phyloP scores from a whole-genome alignment of 345 rosid species.

The Eucalyptus brandiana region DNA sequence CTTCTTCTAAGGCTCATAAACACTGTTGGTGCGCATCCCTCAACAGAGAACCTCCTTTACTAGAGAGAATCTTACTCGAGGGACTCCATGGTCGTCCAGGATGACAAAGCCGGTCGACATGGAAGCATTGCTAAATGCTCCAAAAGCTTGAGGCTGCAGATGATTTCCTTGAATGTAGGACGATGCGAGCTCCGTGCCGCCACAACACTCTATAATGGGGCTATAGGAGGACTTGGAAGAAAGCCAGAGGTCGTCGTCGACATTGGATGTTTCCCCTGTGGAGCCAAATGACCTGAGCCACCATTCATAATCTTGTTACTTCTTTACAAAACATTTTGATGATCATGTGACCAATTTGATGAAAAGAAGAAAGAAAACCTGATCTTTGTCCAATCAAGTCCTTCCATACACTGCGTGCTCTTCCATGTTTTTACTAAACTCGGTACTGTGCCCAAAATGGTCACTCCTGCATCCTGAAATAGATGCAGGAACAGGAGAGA shows the following conservation, averaged over 20 bases:
- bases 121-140: slow-evolving; percentile 65
- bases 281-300: slow-evolving; percentile 40
- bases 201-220: slow-evolving; percentile 75
- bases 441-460: slow-evolving; percentile 81
- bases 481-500: background rate
- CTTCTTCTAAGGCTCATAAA: background rate
- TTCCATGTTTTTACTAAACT: slow-evolving; percentile 87
- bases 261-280: slow-evolving; percentile 81
- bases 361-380: slow-evolving; percentile 18
- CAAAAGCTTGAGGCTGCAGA: slow-evolving; percentile 87
- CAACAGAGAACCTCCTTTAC: background rate
- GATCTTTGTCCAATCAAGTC: slow-evolving; percentile 69
- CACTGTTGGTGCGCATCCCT: background rate
- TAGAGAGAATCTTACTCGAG: slow-evolving; percentile 28
- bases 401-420: slow-evolving; percentile 54
- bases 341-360: background rate
- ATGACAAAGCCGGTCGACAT: slow-evolving; percentile 73
- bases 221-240: slow-evolving; percentile 69
- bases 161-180: slow-evolving; percentile 55
- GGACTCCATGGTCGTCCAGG: slow-evolving; percentile 55
- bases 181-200: slow-evolving; percentile 87
- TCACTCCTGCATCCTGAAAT: slow-evolving; percentile 79
- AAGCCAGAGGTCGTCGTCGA: slow-evolving; percentile 94
- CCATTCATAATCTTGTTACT: background rate
- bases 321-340: background rate